Base-by-base conservation (phyloP, 169 alveolate species). In the Sarcocystis neurona region DNA sequence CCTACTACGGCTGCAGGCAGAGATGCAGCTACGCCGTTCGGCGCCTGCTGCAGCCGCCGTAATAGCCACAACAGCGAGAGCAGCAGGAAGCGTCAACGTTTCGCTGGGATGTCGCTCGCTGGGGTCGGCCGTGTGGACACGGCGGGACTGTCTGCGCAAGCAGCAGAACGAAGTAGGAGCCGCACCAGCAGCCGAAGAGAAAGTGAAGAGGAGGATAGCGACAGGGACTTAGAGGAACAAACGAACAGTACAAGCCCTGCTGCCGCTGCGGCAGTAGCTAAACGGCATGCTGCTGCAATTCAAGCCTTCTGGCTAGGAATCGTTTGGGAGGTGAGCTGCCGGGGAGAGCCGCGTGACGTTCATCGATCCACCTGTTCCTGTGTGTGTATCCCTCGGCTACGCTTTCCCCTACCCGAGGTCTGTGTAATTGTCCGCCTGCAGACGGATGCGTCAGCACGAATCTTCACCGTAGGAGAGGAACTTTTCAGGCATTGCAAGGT, bases 251-350 rank as follows among this genome's bases (percentile, higher is more conserved):
- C 2, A n/a, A 63, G n/a, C 44, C 10, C 75, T 10, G 4, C 75
- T 0, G 27, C 43, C 75, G 6, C n/a, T 43, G 46, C 8, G 34
- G 46, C 4, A 27, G 43, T 43, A 63, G n/a, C 43, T n/a, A n/a
- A n/a, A n/a, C 75, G 27, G 37, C 75, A 30, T 63, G 27, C 75
- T 5, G 27, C 82, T 39, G 82, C 82, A 18, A 39, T 72, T 37
- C 82, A 72, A 56, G 50, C 82, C 47, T 72, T 72, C 56, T 72
- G 82, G 82, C 82, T 72, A 1, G 82, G 58, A 34, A 72, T 72
- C 56, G 82, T 53, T 23, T 4, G 82, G 18, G 82, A 72, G 82
- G 82, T 72, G 18, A 3, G 47, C 41, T 10, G n/a, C n/a, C n/a
- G n/a, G n/a, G n/a, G n/a, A n/a, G n/a, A n/a, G n/a, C n/a, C n/a